Conservation (phyloP, 2,329 filamentous ascomycete genomes). For the Apiospora saccharicola region DNA sequence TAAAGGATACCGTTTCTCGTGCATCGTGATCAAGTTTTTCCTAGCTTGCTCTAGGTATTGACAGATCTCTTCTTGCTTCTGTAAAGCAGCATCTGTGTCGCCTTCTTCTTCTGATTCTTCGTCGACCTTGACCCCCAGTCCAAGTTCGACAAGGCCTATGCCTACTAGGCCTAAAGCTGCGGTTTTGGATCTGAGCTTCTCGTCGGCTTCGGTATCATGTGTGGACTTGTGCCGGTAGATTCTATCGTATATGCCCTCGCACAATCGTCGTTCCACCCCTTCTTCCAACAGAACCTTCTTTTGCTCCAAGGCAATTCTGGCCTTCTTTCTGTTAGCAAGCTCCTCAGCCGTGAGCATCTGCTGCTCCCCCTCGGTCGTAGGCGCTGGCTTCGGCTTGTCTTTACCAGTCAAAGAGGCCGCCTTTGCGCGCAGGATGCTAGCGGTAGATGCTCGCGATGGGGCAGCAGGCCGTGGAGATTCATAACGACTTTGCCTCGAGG, state of each 20-base stretch:
- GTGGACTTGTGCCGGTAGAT: conserved; percentile 93
- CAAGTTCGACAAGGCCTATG: conserved; percentile 83
- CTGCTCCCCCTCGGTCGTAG: conserved; percentile 61
- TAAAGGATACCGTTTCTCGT: conserved; percentile 83
- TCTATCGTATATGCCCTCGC: conserved; percentile 83
- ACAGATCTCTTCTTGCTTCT: conserved; percentile 72
- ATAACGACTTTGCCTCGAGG: conserved; percentile 76
- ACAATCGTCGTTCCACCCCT: conserved; percentile 85
- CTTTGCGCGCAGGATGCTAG: conserved; percentile 64
- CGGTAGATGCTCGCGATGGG: conserved; percentile 64
- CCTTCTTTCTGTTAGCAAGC: conserved; percentile 79
- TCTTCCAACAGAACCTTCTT: conserved; percentile 85
- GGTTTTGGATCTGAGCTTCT: conserved; percentile 92
- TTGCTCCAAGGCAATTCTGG: conserved; percentile 77
- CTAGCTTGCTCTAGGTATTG: conserved; percentile 76
- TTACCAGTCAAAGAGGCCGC: conserved; percentile 62
- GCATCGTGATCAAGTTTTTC: conserved; percentile 79
- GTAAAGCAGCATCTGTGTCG: conserved; percentile 63
- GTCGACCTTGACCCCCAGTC: conserved; percentile 72
- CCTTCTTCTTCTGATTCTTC: conserved; percentile 61
- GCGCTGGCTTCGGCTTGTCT: conserved; percentile 54
- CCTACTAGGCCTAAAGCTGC: conserved; percentile 90
- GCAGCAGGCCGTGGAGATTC: conserved; percentile 61
- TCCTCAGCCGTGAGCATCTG: conserved; percentile 93
- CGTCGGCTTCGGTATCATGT: conserved; percentile 92